Percentiles rank a stretch among this genome's conserved stretches.
Evolutionary conservation across 495 filamentous ascomycete species (phyloP).

Genomic region (Cenococcum geophilum): DNA sequence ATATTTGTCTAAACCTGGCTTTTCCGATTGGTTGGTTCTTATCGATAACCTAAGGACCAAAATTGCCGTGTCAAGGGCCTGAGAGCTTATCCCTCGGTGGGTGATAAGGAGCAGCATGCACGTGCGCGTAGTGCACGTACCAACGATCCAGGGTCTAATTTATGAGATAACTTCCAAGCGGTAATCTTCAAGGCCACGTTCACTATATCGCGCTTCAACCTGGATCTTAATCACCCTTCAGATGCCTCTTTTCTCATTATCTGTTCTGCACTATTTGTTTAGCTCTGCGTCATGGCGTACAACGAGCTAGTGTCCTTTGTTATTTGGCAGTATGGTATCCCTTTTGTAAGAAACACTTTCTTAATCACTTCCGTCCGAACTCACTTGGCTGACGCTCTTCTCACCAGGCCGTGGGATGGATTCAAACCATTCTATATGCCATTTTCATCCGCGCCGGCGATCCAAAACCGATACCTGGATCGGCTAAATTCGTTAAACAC

Average conservation of each 20-base stretch:
- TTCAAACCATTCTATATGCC: slow-evolving; percentile 78
- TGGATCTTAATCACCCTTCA: no score
- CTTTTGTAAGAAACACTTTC: background rate
- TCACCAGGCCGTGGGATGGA: slow-evolving; percentile 56
- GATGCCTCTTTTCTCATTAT: background rate
- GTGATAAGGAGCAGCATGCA: no score
- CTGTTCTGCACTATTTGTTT: background rate
- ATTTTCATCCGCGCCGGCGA: slow-evolving; percentile 89
- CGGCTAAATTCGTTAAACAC: slow-evolving; percentile 60
- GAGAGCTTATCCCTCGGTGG: no score
- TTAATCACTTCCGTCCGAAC: background rate
- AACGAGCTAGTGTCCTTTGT: background rate
- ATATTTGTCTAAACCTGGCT: no score
- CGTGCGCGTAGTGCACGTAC: no score
- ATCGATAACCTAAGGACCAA: no score
- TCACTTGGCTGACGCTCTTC: background rate
- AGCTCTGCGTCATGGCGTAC: background rate
- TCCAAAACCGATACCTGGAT: slow-evolving; percentile 67
- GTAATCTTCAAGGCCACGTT: no score
- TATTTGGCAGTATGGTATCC: background rate
- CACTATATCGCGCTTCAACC: no score
- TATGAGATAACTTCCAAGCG: no score
- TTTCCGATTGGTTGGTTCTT: no score
- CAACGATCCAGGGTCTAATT: no score
- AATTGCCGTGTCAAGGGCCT: no score